phyloP scores from a whole-genome alignment of 2,329 filamentous ascomycete genomes.

The Aspergillus transmontanensis region DNA sequence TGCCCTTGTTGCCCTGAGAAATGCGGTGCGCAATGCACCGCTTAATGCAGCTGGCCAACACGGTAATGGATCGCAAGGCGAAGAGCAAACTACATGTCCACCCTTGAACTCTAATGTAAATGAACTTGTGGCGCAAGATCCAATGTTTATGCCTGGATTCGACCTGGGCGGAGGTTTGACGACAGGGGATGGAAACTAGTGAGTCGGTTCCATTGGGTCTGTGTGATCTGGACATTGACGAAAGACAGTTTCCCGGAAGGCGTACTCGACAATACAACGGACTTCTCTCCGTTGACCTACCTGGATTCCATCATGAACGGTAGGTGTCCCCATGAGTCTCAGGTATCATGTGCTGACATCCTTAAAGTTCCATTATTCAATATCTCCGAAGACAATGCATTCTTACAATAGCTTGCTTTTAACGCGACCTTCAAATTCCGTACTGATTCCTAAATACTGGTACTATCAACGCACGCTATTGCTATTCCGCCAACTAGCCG shows the following conservation, averaged over 20 bases:
- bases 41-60: constrained; percentile 16
- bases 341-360: not conserved
- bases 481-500: not conserved
- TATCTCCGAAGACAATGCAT: constrained; percentile 19
- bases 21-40: constrained; percentile 20
- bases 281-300: constrained; percentile 29
- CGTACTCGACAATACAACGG: constrained; percentile 14
- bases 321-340: constrained; percentile 3
- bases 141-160: not conserved
- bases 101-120: not conserved
- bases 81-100: not conserved
- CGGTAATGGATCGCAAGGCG: not conserved
- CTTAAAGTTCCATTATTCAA: constrained; percentile 27
- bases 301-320: constrained; percentile 35
- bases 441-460: not conserved
- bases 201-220: constrained; percentile 2
- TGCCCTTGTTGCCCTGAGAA: constrained; percentile 29
- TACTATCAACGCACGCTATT: not conserved
- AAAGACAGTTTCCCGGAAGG: constrained; percentile 16
- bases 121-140: not conserved
- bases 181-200: constrained; percentile 13
- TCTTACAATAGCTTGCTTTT: not conserved
- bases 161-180: not conserved
- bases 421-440: not conserved
- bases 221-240: constrained; percentile 1